Percentiles rank a stretch among this genome's conserved stretches.
Evolutionary conservation across 176 grass and related monocot genomes (phyloP).

Genomic region (Miscanthus lutarioriparius): DNA sequence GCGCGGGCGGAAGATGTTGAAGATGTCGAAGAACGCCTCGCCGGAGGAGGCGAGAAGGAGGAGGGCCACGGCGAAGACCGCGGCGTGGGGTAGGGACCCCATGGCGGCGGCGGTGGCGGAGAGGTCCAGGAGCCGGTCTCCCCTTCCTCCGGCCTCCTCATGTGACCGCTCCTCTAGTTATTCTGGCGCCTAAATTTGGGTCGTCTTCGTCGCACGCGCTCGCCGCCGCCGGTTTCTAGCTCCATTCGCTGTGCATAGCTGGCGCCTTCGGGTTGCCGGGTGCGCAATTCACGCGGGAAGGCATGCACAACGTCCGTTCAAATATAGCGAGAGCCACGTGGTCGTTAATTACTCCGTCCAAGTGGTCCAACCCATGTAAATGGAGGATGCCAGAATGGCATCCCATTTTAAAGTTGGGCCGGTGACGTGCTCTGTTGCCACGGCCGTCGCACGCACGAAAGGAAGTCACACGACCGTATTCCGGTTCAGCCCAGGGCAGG

Average conservation of each 20-base stretch:
- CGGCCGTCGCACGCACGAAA: too few species aligned
- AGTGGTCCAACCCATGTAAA: neutral
- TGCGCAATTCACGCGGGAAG: neutral
- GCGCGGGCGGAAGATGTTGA: constrained; percentile 38
- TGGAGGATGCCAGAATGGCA: neutral
- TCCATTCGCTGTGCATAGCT: neutral
- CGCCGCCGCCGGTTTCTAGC: neutral
- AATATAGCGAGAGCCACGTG: neutral
- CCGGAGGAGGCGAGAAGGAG: constrained; percentile 29
- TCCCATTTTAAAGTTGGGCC: too few species aligned
- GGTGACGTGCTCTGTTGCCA: too few species aligned
- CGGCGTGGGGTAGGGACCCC: constrained; percentile 30
- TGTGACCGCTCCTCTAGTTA: neutral
- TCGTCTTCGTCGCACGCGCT: neutral
- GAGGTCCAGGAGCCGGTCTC: constrained; percentile 25
- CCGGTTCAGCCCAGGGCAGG: too few species aligned
- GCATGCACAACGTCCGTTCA: neutral
- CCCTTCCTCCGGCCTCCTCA: constrained; percentile 14
- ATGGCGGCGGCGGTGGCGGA: constrained; percentile 15
- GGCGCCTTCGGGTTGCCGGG: neutral
- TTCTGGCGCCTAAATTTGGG: constrained; percentile 24
- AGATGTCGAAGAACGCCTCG: constrained; percentile 45
- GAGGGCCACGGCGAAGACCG: constrained; percentile 23
- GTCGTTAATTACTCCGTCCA: neutral
- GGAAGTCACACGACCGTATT: too few species aligned